Evolutionary conservation across 2,329 filamentous ascomycete genomes (phyloP), one percentile per base, ranked within the genome.

Genomic region (Diaporthe humulicola): DNA sequence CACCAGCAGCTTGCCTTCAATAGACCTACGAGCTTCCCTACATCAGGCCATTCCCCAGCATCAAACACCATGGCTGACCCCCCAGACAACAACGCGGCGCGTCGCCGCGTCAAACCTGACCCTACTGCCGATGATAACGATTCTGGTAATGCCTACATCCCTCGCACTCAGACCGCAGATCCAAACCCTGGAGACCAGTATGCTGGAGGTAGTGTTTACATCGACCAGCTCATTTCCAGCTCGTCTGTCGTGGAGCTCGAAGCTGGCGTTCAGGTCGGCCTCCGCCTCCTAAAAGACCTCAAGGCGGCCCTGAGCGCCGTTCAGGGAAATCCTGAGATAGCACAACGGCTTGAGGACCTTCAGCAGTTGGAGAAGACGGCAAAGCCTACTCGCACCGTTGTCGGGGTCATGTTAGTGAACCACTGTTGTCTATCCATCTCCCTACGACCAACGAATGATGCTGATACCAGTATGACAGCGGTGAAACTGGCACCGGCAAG

Each of bases 401-500:
- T 92, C 36, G 90, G 90, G 9, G 88, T 93, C 1, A 87, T 92
- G 64, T 73, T 8, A 40, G 72, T 70, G n/a, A 28, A 38, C 15
- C 19, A 10, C 8, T 30, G 12, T n/a, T 56, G 6, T 4, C 15
- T 6, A 15, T 12, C 6, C 14, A 4, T 28, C 28, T 30, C 15
- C 30, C 5, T n/a, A n/a, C n/a, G n/a, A n/a, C n/a, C 7, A 22
- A 2, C 25, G 33, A 22, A n/a, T 25, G 17, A 25, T 60, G 12
- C 52, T 70, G 8, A 73, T 25, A 2, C 25, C 5, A 50, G 4
- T 14, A 15, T 36, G 2, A 54, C 36, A 73, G 72, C 7, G 91
- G 91, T 0, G 90, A 88, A 71, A 93, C 91, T 0, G 90, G 91
- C 0, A 87, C 89, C 1, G 91, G 91, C 0, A 93, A 93, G 78